Evolutionary conservation across 495 filamentous ascomycete genomes (phyloP).

Genomic region (Penicillium waksmanii): DNA sequence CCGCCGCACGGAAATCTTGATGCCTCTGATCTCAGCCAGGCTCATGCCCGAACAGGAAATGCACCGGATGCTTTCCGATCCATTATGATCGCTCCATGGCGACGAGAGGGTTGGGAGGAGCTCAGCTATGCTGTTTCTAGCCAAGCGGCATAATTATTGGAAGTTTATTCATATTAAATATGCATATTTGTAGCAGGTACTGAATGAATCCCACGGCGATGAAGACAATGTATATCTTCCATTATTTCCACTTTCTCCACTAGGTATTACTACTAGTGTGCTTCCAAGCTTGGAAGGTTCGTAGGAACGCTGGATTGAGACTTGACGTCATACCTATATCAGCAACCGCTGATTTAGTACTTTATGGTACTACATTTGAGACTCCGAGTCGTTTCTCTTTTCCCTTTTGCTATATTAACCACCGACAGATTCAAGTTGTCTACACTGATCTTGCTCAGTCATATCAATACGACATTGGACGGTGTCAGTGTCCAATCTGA

Average conservation of each 20-base stretch:
- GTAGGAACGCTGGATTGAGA: neutral
- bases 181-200: too few relatives aligned
- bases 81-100: conserved; percentile 84
- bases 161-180: too few relatives aligned
- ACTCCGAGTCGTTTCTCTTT: too few relatives aligned
- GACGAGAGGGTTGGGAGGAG: conserved; percentile 63
- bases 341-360: neutral
- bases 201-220: too few relatives aligned
- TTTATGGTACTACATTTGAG: neutral
- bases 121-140: conserved; percentile 32
- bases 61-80: conserved; percentile 74
- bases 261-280: too few relatives aligned
- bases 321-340: conserved; percentile 33
- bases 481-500: neutral
- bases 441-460: too few relatives aligned
- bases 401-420: neutral
- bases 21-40: conserved; percentile 68
- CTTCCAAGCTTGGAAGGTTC: too few relatives aligned
- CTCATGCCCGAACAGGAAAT: conserved; percentile 76
- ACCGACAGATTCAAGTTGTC: too few relatives aligned
- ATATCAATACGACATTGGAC: neutral
- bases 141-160: too few relatives aligned
- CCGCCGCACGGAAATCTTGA: conserved; percentile 70
- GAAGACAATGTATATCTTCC: too few relatives aligned
- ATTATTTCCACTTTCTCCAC: too few relatives aligned